Percentiles rank a stretch among this genome's conserved stretches.
Evolutionary conservation across 352 stramenopile species (phyloP).

Genomic region (Peronospora destructor): DNA sequence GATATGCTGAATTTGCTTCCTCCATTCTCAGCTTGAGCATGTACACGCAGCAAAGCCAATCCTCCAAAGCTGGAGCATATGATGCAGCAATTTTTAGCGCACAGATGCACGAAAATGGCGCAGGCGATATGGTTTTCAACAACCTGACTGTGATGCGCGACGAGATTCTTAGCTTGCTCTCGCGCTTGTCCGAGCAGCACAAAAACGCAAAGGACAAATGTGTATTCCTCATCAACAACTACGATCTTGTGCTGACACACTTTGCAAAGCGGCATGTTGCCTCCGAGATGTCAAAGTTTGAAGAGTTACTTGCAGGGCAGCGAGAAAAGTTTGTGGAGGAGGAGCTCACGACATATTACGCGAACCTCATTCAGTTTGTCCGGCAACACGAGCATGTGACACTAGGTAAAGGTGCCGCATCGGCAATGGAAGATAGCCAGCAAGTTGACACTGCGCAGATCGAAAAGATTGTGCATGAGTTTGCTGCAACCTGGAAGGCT

Average conservation of each 20-base stretch:
- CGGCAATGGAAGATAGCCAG: slow-evolving; percentile 7
- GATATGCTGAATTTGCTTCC: slow-evolving; percentile 96
- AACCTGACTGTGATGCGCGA: slow-evolving; percentile 83
- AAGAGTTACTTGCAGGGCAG: slow-evolving; percentile 89
- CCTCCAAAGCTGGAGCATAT: slow-evolving; percentile 17
- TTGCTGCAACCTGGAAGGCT: slow-evolving; percentile 92
- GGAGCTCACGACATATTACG: slow-evolving; percentile 90
- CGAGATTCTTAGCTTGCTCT: slow-evolving; percentile 72
- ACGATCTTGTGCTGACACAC: slow-evolving; percentile 92
- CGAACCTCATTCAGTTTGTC: slow-evolving; percentile 96
- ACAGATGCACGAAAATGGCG: slow-evolving; percentile 76
- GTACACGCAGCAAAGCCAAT: slow-evolving; percentile 45
- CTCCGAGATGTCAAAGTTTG: slow-evolving; percentile 91
- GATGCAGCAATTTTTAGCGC: slow-evolving; percentile 44
- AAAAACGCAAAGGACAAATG: slow-evolving; percentile 89
- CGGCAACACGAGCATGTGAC: slow-evolving; percentile 89
- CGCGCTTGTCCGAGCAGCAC: slow-evolving; percentile 89
- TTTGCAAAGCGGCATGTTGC: slow-evolving; percentile 92
- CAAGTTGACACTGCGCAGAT: slow-evolving; percentile 87
- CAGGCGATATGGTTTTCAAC: slow-evolving; percentile 91
- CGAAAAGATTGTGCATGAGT: slow-evolving; percentile 93
- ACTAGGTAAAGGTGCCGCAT: slow-evolving; percentile 23
- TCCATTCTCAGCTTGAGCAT: slow-evolving; percentile 91
- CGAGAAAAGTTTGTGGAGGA: slow-evolving; percentile 97
- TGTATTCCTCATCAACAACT: slow-evolving; percentile 98